Evolutionary conservation across 2,329 filamentous ascomycete genomes (phyloP).

Genomic region (Elsinoe batatas): DNA sequence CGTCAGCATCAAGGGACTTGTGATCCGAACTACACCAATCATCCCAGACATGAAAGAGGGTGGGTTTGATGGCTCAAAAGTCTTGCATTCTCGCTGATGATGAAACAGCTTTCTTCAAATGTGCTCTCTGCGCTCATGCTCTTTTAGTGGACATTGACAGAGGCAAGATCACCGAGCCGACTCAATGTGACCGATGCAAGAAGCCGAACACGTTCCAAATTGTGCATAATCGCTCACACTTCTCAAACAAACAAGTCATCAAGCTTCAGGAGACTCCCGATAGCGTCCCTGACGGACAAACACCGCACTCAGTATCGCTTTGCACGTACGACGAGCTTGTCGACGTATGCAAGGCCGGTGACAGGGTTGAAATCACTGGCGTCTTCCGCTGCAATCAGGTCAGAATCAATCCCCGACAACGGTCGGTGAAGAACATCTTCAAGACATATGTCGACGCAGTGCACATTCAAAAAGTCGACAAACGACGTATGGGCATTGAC

Average conservation of each 20-base stretch:
- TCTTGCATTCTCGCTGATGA: slow-evolving; percentile 26
- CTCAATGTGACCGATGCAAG: slow-evolving; percentile 76
- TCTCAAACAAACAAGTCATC: slow-evolving; percentile 97
- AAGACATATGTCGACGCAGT: slow-evolving; percentile 96
- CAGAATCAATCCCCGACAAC: slow-evolving; percentile 83
- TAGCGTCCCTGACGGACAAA: slow-evolving; percentile 87
- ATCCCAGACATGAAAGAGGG: slow-evolving; percentile 95
- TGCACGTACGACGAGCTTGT: slow-evolving; percentile 96
- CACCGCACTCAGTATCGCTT: slow-evolving; percentile 90
- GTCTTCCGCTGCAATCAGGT: slow-evolving; percentile 95
- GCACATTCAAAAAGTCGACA: slow-evolving; percentile 94
- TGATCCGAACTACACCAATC: slow-evolving; percentile 89
- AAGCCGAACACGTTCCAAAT: slow-evolving; percentile 97
- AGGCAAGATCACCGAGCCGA: slow-evolving; percentile 92
- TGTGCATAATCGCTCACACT: slow-evolving; percentile 87
- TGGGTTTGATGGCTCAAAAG: not conserved
- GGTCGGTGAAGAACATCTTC: slow-evolving; percentile 88
- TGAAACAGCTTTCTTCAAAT: slow-evolving; percentile 74
- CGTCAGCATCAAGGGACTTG: slow-evolving; percentile 86
- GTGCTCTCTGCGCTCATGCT: slow-evolving; percentile 84
- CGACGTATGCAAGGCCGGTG: slow-evolving; percentile 95
- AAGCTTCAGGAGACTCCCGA: slow-evolving; percentile 97
- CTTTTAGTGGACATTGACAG: slow-evolving; percentile 86
- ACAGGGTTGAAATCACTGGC: slow-evolving; percentile 87
- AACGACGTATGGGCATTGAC: slow-evolving; percentile 86